Base-by-base conservation (phyloP, 106 monocot genomes). In the Allium cepa region DNA sequence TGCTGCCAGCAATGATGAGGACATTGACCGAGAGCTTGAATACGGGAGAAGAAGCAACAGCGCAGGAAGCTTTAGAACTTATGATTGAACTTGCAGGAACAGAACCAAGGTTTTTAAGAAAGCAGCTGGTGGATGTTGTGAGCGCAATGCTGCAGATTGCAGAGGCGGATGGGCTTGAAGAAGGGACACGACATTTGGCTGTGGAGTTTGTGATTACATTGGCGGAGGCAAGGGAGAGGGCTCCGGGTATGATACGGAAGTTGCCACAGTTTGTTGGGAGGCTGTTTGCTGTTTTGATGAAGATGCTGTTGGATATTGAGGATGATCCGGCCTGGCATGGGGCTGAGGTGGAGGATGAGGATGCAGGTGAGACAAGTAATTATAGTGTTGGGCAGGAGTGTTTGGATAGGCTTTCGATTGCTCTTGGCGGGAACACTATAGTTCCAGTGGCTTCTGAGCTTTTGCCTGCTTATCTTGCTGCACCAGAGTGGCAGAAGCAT, bases 401-500 rank as follows among this genome's bases (percentile, higher is more conserved):
- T 26, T 72, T 99, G 49, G 90, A 99, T 48, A 80, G 92, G 2
- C 72, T 99, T 1, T 77, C 99, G 7, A 87, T 93, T 69, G 90
- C 93, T 8, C 76, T 99, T 26, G 99, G 99, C 4, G 99, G 99
- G 28, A 93, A 93, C 49, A 88, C 90, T 4, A 90, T 99, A 51
- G 81, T 93, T 28, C 99, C 93, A 10, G 83, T 99, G 26, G 99
- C 93, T 10, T 93, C 87, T 1, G 92, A 90, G 74, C 72, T 90
- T 11, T 67, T 99, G 4, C 87, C 84, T 2, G 79, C 72, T 3
- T 99, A 85, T 55, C 72, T 93, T 10, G 66, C 84, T n/a, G 89
- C 92, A n/a, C 77, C 92, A 0, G 99, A 93, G 65, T 99, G 99
- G 93, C 82, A 99, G 81, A 99, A 99, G 63, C 92, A 80, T 60